Evolutionary conservation across 2,329 filamentous ascomycete species (phyloP).

Genomic region (Colletotrichum camelliae): DNA sequence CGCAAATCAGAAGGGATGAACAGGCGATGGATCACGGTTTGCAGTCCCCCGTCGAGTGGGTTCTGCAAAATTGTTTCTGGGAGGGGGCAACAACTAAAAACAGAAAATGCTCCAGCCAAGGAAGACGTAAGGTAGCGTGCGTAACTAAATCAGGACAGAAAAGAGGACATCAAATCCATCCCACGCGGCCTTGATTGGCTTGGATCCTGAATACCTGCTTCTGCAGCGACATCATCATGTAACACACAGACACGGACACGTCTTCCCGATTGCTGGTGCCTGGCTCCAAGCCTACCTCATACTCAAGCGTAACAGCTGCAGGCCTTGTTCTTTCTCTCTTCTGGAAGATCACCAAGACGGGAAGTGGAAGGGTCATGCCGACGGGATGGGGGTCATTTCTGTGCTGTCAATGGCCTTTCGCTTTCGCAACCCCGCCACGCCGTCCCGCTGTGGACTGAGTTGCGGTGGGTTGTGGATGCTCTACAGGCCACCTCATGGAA

Average conservation of each 20-base stretch:
- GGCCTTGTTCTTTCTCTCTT: neutral
- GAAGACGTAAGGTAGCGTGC: neutral
- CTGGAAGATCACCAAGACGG: neutral
- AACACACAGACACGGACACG: neutral
- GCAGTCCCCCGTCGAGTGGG: neutral
- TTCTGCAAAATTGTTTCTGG: neutral
- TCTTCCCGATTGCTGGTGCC: neutral
- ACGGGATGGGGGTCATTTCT: neutral
- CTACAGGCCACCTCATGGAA: neutral
- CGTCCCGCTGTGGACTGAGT: neutral
- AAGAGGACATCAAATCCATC: neutral
- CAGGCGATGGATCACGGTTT: neutral
- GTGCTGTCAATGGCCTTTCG: neutral
- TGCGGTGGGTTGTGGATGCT: neutral
- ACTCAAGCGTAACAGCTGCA: neutral
- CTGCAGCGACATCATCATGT: neutral
- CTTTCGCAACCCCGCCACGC: neutral
- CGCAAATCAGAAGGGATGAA: conserved; percentile 2
- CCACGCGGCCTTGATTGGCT: neutral
- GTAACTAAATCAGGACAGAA: neutral
- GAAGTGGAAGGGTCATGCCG: neutral
- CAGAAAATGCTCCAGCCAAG: neutral
- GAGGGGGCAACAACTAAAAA: neutral
- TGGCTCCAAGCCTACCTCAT: neutral
- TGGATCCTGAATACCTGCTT: neutral